Evolutionary conservation across 345 rosid genomes (phyloP), one percentile per base, ranked within the genome.

Genomic region (Psidium guajava): DNA sequence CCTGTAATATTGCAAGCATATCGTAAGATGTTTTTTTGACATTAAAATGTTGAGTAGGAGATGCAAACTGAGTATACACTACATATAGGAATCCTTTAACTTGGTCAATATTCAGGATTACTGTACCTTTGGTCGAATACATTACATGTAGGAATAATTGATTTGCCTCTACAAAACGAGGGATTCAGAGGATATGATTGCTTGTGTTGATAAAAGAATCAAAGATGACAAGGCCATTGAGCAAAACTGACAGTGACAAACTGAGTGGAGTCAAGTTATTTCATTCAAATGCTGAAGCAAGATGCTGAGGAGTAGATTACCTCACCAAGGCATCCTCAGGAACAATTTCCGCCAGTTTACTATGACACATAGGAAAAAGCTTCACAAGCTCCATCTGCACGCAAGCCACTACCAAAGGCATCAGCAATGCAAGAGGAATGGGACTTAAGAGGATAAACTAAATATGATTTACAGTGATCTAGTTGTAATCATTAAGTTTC

Each of bases 331-430:
- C 81, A 82, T 90, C 87, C 54, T 85, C 88, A 24, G 98, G 95
- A 86, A 91, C 87, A 82, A 95, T 88, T 85, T 94, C 96, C 82
- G 93, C 96, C 94, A 97, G 91, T 90, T 91, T 93, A 87, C 96
- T 94, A 86, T 97, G 98, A 86, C 99, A 95, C n/a, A 90, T 82
- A 52, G 87, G 87, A 85, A 93, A 92, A 53, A 97, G 94, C 89
- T 90, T 91, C 51, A 94, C 96, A 11, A 88, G 90, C 90, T 91
- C 90, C 92, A 89, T 93, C 99, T 95, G 93, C 92, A 91, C 44
- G 16, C 84, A 53, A 54, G 58, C 49, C 55, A 27, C 50, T 18
- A 51, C n/a, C 83, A 83, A 83, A 20, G 85, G 47, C 61, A 75
- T n/a, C 28, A 82, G 75, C 21, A 74, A 81, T 15, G 16, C 50